phyloP scores from a whole-genome alignment of 306 rosid genomes.

The Fragaria vesca region DNA sequence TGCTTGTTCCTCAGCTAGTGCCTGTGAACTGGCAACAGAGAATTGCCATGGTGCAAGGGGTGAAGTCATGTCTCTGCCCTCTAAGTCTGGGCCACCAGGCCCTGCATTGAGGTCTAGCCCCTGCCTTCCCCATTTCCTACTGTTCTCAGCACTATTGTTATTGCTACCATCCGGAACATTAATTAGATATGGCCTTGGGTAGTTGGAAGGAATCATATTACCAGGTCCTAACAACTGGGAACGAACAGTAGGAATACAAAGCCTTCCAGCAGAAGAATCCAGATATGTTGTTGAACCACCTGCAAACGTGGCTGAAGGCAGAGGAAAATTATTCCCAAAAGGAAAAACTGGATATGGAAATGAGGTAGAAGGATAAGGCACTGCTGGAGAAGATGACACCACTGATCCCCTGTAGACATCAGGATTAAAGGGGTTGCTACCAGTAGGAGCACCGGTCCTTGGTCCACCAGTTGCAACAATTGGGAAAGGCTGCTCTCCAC shows the following conservation, averaged over 20 bases:
- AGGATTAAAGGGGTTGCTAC: constrained; percentile 48
- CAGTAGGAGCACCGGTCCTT: constrained; percentile 48
- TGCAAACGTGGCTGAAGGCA: constrained; percentile 50
- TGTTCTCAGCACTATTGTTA: constrained; percentile 44
- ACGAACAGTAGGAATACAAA: constrained; percentile 54
- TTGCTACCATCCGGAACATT: constrained; percentile 52
- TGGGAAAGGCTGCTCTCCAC: constrained; percentile 59
- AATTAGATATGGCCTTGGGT: constrained; percentile 55
- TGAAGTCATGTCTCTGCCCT: constrained; percentile 54
- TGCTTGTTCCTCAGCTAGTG: constrained; percentile 51
- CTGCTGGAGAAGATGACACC: constrained; percentile 62
- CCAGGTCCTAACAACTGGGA: constrained; percentile 61
- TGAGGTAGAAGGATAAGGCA: constrained; percentile 50
- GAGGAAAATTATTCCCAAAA: constrained; percentile 55
- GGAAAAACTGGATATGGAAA: constrained; percentile 62
- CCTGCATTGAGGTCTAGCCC: constrained; percentile 77
- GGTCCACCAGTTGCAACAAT: constrained; percentile 56
- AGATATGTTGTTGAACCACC: constrained; percentile 46
- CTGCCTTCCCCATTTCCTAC: constrained; percentile 64
- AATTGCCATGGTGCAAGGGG: constrained; percentile 48
- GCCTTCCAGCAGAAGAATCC: constrained; percentile 61
- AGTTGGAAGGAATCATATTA: constrained; percentile 51
- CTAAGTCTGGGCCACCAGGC: constrained; percentile 60
- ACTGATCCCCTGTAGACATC: constrained; percentile 58
- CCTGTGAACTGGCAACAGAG: constrained; percentile 58